Evolutionary conservation across 306 rosid genomes (phyloP), one percentile per base, ranked within the genome.

Genomic region (Sindora glabra): DNA sequence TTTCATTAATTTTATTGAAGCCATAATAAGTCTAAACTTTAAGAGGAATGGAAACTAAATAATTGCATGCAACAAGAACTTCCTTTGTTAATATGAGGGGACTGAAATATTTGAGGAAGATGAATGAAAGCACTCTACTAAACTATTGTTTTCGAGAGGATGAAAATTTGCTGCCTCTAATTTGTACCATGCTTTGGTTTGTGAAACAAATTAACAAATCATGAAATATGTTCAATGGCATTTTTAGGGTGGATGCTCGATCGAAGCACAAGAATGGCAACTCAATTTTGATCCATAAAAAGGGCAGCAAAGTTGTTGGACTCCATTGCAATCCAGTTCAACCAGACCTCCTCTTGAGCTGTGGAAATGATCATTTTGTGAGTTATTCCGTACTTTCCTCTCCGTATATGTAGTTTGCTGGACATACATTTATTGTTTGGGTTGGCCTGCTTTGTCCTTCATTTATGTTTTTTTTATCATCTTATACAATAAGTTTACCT

Each of bases 301-400:
- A 73, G 59, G 92, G 94, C 48, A 83, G 67, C 69, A 91, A 88
- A 83, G 95, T 91, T 55, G 84, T 76, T 39, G 96, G 98, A 56
- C 83, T 91, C 62, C 96, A 91, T 74, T 88, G 95, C 77, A 91
- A 91, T 78, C 98, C 98, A 61, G 64, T 81, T 59, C 95, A 81
- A 46, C 98, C 98, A 4, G 98, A 91, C 62, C 90, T 91, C 49
- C 81, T 91, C 42, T 75, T 91, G 76, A 85, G 88, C 73, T 85
- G 95, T 50, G 98, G 98, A 70, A 88, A 91, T 72, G 96, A 91
- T 74, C 96, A 91, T 79, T 88, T 73, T 6, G 98, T 91, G 82
- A 83, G 98, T 74, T 40, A 39, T 63, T 46, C 50, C 34, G 18
- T 26, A 51, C 49, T 64, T 34, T 47, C 15, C 19, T 3, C 40